Evolutionary conservation across 208 protist species (phyloP), one percentile per base, ranked within the genome.

Genomic region (Lotmaria passim): DNA sequence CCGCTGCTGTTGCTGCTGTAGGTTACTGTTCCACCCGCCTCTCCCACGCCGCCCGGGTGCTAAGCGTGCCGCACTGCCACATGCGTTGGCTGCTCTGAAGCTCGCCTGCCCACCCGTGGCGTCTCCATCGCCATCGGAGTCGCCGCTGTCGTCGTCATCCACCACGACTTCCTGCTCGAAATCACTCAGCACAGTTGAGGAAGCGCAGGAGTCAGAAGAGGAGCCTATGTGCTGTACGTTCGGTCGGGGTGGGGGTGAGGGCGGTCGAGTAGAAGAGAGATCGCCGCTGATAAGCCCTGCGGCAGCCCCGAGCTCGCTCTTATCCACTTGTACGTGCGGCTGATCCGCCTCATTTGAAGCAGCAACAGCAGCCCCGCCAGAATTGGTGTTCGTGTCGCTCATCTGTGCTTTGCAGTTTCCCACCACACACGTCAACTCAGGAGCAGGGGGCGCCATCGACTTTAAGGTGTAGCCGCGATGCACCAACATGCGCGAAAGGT

Each of bases 401-500:
- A 6, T 23, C 21, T 46, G 30, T 17, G 33, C 15, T 62, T 17
- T 34, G 6, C 23, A 26, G 21, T 47, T 7, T 3, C 8, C 39
- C n/a, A 53, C 43, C 30, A 12, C 7, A 19, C n/a, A 28, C 21
- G 38, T 8, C 0, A 36, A 19, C 7, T 47, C 31, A 14, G 12
- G 34, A 17, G 50, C 12, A 28, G 19, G 52, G 15, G 7, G 17
- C n/a, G 30, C 17, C 28, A 41, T 51, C 31, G 15, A 2, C 62
- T 36, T 43, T 30, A 21, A 19, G 19, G 5, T 47, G n/a, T 59
- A 33, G 0, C 23, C 23, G 30, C 57, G 52, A 15, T 63, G 61
- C 21, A 51, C 31, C 31, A 69, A 57, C 2, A 90, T 55, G 30
- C 88, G 88, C 8, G 85, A 85, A 30, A 93, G 59, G 50, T 93